Evolutionary conservation across 257 asterid genomes (phyloP), one percentile per base, ranked within the genome.

Genomic region (Solanum pinnatisectum): DNA sequence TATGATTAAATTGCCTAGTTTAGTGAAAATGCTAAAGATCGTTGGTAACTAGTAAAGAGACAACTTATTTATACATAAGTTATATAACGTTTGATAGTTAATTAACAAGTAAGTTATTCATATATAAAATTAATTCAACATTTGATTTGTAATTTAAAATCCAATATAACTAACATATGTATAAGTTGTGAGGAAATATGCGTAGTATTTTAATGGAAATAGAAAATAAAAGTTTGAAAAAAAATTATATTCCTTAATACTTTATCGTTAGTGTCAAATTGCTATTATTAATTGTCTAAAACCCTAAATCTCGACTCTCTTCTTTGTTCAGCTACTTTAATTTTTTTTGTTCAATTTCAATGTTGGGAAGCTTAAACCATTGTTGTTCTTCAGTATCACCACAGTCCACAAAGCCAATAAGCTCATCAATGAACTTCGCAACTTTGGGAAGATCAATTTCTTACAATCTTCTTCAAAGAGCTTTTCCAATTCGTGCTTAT

Each of bases 371-470:
- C 87, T 88, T 77, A 36, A 84, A 88, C 74, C 68, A 23, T 33
- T 44, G 83, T 85, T 63, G 32, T 74, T 36, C 52, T 10, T 22
- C 40, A 18, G 15, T 32, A 30, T 4, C 85, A 46, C 6, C 11
- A 30, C 42, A 81, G 18, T 3, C 30, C 2, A 1, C 67, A 5
- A 78, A 78, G 63, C 68, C 85, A 46, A 46, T 16, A 82, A 70
- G 84, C 87, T 42, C 94, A 70, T 42, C 94, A 70, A 44, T 89
- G 85, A 90, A 88, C 92, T 84, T 90, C 56, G 89, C 86, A 10
- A 88, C 88, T 86, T 59, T 89, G 32, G 89, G 63, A 68, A 84
- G 82, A 78, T 87, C 94, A 36, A 88, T 35, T 83, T 86, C 87
- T n/a, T 40, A 15, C 87, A 42, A 81, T 32, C 33, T 87, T 60